These are phyloP conservation scores for Sarocladium oryzae DNA, from an alignment of 2,329 filamentous ascomycete genomes.

Conservation along the genomic window DNA sequence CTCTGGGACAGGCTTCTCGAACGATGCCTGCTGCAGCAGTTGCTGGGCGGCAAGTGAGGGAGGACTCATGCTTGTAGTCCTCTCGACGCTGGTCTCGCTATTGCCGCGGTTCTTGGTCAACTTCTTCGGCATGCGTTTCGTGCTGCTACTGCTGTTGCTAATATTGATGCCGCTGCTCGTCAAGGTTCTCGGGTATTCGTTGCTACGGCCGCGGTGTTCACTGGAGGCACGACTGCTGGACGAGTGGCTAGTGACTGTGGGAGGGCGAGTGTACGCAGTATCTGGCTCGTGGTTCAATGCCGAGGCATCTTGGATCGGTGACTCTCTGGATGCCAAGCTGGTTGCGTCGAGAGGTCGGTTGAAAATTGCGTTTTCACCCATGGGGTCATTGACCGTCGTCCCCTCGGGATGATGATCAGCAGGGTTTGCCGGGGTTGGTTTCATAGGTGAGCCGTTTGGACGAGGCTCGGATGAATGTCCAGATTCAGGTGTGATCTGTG, in stretches of 20 bases:
- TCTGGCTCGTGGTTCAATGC: constrained; percentile 18
- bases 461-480: not conserved
- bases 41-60: not conserved
- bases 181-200: not conserved
- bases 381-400: constrained; percentile 18
- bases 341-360: constrained; percentile 25
- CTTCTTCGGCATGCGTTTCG: constrained; percentile 33
- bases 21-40: constrained; percentile 3
- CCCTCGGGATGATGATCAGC: constrained; percentile 11
- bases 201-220: constrained; percentile 19
- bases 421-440: constrained; percentile 11
- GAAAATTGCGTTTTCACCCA: constrained; percentile 26
- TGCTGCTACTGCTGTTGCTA: constrained; percentile 10
- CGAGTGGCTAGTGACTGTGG: constrained; percentile 12
- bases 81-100: constrained; percentile 23
- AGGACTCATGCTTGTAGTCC: not conserved
- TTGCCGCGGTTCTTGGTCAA: constrained; percentile 34
- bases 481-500: not conserved
- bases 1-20: constrained; percentile 21
- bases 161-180: constrained; percentile 9
- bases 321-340: constrained; percentile 12
- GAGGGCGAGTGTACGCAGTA: constrained; percentile 16
- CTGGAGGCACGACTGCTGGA: constrained; percentile 23
- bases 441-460: constrained; percentile 11
- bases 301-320: constrained; percentile 12